phyloP scores from a whole-genome alignment of 192 early-diverging fungal genomes.

The Coemansia sp. region DNA sequence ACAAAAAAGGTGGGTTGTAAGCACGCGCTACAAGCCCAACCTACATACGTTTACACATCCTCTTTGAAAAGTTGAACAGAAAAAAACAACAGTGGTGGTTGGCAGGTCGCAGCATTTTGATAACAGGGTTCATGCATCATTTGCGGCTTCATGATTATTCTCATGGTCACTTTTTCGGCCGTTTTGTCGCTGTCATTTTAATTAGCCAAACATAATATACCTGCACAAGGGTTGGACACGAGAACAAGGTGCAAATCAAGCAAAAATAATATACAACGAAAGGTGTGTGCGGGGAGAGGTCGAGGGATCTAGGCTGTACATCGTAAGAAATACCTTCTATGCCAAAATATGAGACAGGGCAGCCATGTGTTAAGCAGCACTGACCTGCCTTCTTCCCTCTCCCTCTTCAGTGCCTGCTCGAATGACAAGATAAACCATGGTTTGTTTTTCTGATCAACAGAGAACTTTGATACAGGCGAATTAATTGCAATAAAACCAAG shows the following conservation, averaged over 20 bases:
- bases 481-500: too few species aligned
- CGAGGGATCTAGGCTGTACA: not conserved
- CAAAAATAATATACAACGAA: not conserved
- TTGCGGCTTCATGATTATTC: not conserved
- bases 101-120: not conserved
- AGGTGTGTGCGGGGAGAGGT: not conserved
- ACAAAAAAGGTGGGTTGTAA: not conserved
- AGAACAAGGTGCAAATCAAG: not conserved
- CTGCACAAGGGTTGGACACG: not conserved
- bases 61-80: not conserved
- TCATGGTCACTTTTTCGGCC: slow-evolving; percentile 1
- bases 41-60: not conserved
- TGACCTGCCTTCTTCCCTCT: not conserved
- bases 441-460: too few species aligned
- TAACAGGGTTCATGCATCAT: not conserved
- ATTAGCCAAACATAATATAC: not conserved
- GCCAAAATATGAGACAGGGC: not conserved
- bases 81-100: not conserved
- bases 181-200: not conserved
- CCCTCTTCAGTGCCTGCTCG: not conserved
- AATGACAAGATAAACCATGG: not conserved
- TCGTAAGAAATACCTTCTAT: not conserved
- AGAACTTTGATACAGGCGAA: too few species aligned
- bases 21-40: not conserved
- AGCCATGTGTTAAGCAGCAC: not conserved